Conservation (phyloP, 495 filamentous ascomycete genomes). For the Letharia columbiana region DNA sequence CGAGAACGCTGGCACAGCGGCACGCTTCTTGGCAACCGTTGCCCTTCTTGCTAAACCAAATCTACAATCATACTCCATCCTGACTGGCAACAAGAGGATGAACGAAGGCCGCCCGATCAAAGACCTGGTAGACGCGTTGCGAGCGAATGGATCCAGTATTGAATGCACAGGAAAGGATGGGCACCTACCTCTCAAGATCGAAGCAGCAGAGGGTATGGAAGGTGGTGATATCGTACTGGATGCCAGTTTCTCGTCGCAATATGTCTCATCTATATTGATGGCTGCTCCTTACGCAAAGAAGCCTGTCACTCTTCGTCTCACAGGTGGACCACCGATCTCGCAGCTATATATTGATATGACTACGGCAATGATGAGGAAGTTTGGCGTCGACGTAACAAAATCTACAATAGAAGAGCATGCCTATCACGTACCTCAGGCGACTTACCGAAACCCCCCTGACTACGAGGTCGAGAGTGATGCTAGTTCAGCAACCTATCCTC, state of each 20-base stretch:
- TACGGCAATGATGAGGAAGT: conserved; percentile 91
- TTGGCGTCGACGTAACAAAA: conserved; percentile 72
- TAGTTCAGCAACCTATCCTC: conserved; percentile 92
- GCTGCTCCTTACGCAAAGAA: conserved; percentile 93
- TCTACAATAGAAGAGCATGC: conserved; percentile 72
- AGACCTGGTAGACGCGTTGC: conserved; percentile 84
- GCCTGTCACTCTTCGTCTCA: conserved; percentile 78
- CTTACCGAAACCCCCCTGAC: conserved; percentile 74
- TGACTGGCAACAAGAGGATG: conserved; percentile 95
- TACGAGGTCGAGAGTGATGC: conserved; percentile 96
- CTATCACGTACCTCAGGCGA: conserved; percentile 84
- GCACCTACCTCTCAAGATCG: conserved; percentile 67
- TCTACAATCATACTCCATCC: conserved; percentile 55
- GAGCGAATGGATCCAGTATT: conserved; percentile 71
- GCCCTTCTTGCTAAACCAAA: conserved; percentile 70
- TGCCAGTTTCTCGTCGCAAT: conserved; percentile 93
- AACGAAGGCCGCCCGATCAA: conserved; percentile 82
- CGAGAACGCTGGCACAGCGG: conserved; percentile 94
- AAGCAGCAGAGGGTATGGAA: conserved; percentile 75
- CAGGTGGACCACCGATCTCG: conserved; percentile 92
- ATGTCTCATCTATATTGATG: conserved; percentile 94
- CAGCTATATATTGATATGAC: conserved; percentile 99
- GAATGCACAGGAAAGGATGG: conserved; percentile 64
- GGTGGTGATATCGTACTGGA: conserved; percentile 87
- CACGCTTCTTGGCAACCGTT: conserved; percentile 89